Conservation (phyloP, 192 early-diverging fungal genomes). For the Rhizophagus sp. region DNA sequence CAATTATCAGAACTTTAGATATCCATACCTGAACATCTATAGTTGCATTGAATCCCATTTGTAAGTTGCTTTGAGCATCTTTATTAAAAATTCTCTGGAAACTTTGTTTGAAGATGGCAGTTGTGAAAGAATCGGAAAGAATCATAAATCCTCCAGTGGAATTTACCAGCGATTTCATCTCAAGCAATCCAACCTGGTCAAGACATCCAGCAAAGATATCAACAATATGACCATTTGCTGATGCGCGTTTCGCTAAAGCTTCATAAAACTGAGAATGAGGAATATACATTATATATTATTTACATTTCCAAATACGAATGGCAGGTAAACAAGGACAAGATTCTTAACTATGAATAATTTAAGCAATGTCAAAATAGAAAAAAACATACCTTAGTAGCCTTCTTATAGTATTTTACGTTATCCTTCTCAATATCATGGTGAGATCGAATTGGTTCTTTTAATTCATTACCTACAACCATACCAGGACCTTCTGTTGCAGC, state of each 20-base stretch:
- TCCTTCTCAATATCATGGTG: conserved; percentile 99
- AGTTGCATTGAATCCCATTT: conserved; percentile 97
- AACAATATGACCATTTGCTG: conserved; percentile 86
- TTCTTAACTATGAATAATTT: background rate
- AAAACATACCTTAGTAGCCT: conserved; percentile 73
- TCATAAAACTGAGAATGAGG: conserved; percentile 79
- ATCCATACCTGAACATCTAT: conserved; percentile 85
- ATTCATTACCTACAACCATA: conserved; percentile 88
- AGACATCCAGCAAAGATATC: conserved; percentile 98
- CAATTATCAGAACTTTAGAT: background rate
- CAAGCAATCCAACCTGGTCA: conserved; percentile 95
- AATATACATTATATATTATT: background rate
- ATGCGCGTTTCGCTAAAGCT: conserved; percentile 77
- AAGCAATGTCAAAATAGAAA: background rate
- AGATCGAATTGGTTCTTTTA: conserved; percentile 93
- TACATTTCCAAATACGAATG: background rate
- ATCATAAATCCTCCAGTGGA: conserved; percentile 92
- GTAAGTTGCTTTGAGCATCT: conserved; percentile 82
- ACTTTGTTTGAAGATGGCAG: conserved; percentile 96
- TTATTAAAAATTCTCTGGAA: conserved; percentile 94
- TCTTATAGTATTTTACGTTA: conserved; percentile 87
- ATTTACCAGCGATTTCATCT: conserved; percentile 93
- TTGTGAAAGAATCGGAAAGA: conserved; percentile 94
- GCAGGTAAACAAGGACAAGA: no score
- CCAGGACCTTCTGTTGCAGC: conserved; percentile 95